Evolutionary conservation across 2,329 filamentous ascomycete genomes (phyloP).

Genomic region (Talaromyces atroroseus): DNA sequence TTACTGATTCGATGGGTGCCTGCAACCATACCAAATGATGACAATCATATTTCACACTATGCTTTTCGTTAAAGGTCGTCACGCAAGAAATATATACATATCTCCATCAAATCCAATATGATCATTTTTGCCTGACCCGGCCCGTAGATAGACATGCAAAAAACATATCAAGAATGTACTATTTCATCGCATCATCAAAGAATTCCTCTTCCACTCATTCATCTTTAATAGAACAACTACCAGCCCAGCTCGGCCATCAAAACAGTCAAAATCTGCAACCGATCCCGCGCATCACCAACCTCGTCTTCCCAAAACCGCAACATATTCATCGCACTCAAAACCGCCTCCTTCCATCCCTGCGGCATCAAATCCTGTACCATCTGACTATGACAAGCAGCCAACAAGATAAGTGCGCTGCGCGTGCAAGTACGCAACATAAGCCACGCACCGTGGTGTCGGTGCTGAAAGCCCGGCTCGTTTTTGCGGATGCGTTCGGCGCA

Average conservation of each 20-base stretch:
- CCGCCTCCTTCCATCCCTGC: constrained; percentile 20
- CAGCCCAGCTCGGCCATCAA: constrained; percentile 16
- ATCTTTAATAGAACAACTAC: too few species aligned
- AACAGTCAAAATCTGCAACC: constrained; percentile 19
- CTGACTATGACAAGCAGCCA: constrained; percentile 19
- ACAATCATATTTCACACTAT: background rate
- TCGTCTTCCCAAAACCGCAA: constrained; percentile 24
- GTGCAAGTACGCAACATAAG: constrained; percentile 30
- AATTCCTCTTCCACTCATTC: background rate
- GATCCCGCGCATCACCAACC: constrained; percentile 22
- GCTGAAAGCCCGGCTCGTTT: constrained; percentile 27
- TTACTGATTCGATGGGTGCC: background rate
- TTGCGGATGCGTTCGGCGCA: constrained; percentile 30
- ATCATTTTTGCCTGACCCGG: background rate
- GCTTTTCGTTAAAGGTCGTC: background rate
- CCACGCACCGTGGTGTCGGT: constrained; percentile 32
- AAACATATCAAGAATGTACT: background rate
- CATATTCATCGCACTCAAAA: constrained; percentile 23
- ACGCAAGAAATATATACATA: background rate
- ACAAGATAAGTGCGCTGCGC: constrained; percentile 26
- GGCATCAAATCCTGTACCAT: constrained; percentile 20
- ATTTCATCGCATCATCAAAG: background rate
- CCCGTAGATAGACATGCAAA: background rate
- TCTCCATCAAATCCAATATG: background rate
- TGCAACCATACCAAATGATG: background rate